A percentile compares a stretch with the other conserved stretches of the same genome.
phyloP scores from a whole-genome alignment of 75 land plant species.

The Chamaecyparis obtusa region DNA sequence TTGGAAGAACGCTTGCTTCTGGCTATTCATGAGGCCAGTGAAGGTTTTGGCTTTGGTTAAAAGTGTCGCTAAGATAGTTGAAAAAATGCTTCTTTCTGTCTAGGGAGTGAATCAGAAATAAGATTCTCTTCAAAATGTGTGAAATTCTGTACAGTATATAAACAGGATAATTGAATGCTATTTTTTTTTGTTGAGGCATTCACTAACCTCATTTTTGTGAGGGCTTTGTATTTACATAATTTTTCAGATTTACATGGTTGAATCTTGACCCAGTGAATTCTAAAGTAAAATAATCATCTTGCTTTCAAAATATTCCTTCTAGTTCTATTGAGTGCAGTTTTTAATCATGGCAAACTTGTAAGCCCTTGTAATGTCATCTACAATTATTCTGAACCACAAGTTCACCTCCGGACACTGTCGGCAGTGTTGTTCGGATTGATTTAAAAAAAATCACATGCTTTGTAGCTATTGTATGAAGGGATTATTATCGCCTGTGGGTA shows the following conservation, averaged over 20 bases:
- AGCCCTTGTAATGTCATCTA: no score
- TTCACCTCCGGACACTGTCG: no score
- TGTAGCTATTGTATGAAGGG: no score
- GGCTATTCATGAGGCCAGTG: constrained; percentile 87
- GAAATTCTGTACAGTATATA: not conserved
- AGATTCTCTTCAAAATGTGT: not conserved
- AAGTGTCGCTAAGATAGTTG: not conserved
- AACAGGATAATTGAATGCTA: constrained; percentile 2
- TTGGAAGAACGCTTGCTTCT: constrained; percentile 75
- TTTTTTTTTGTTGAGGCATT: constrained; percentile 5
- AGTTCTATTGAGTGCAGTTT: not conserved
- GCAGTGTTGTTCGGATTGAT: no score
- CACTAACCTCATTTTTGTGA: constrained; percentile 4
- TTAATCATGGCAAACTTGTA: not conserved
- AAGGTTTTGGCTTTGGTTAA: constrained; percentile 93
- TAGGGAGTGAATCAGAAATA: constrained; percentile 2
- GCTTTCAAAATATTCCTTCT: not conserved
- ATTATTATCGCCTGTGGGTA: no score
- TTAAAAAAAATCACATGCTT: no score
- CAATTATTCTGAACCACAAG: no score
- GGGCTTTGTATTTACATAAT: constrained; percentile 3
- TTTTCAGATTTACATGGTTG: constrained; percentile 6
- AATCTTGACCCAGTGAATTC: not conserved
- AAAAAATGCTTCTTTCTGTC: not conserved
- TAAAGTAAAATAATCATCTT: constrained; percentile 7